A percentile compares a stretch with the other conserved stretches of the same genome.
phyloP scores from a whole-genome alignment of 1,284 basidiomycete species.

The Tremellales sp. region DNA sequence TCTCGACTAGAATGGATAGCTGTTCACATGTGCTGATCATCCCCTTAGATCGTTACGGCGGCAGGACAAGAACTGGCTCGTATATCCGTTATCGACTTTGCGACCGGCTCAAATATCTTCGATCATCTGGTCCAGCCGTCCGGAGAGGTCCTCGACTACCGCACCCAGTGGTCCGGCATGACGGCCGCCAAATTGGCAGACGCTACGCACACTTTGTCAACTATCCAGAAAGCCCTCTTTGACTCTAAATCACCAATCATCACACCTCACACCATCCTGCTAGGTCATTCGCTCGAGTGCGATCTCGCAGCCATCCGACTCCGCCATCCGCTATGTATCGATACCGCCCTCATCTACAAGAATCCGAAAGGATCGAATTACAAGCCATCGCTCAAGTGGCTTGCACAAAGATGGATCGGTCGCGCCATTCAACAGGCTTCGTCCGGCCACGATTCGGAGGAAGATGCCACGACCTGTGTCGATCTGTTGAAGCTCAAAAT shows the following conservation, averaged over 20 bases:
- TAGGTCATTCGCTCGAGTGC: conserved; percentile 92
- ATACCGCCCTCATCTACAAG: conserved; percentile 81
- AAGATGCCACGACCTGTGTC: conserved; percentile 80
- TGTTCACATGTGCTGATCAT: conserved; percentile 5
- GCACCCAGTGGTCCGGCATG: conserved; percentile 90
- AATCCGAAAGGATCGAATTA: conserved; percentile 84
- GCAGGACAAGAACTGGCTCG: conserved; percentile 82
- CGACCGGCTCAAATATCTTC: conserved; percentile 66
- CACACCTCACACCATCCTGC: conserved; percentile 69
- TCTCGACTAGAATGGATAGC: conserved; percentile 1
- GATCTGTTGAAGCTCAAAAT: conserved; percentile 78
- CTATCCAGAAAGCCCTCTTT: conserved; percentile 69
- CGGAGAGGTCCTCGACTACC: conserved; percentile 76
- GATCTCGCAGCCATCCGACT: conserved; percentile 80
- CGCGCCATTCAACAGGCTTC: conserved; percentile 72
- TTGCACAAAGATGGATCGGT: conserved; percentile 82
- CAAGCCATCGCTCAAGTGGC: conserved; percentile 87
- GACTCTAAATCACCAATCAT: conserved; percentile 51
- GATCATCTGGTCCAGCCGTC: conserved; percentile 81
- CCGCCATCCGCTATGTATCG: conserved; percentile 76
- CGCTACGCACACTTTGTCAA: conserved; percentile 67
- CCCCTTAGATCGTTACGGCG: conserved; percentile 53
- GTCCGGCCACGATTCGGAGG: conserved; percentile 83
- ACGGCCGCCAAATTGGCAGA: conserved; percentile 64
- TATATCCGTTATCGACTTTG: conserved; percentile 73